Percentiles rank a stretch among this genome's conserved stretches.
Evolutionary conservation across 176 grass and related monocot species (phyloP).

Genomic region (Echinochloa phyllopogon): DNA sequence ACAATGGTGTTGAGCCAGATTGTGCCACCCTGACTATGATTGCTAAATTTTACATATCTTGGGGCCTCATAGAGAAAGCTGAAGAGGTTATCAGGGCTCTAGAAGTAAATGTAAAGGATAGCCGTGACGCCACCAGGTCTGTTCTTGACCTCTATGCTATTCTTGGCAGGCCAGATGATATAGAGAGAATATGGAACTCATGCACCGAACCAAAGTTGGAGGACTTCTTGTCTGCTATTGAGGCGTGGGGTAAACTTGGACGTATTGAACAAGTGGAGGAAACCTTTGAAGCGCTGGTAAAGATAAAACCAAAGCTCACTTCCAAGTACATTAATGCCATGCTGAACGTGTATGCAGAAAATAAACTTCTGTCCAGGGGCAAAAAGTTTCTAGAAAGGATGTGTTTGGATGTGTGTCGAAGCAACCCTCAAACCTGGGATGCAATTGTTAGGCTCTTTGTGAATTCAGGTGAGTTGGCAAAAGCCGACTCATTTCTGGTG

Average conservation of each 20-base stretch:
- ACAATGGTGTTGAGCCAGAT: conserved; percentile 55
- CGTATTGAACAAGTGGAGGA: conserved; percentile 54
- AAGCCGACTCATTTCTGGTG: conserved; percentile 66
- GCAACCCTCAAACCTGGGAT: conserved; percentile 59
- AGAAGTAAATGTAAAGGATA: conserved; percentile 52
- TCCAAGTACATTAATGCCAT: conserved; percentile 66
- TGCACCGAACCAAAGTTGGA: conserved; percentile 59
- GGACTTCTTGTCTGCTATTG: conserved; percentile 67
- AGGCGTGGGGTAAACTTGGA: conserved; percentile 74
- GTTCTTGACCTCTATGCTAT: conserved; percentile 74
- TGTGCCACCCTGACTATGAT: conserved; percentile 42
- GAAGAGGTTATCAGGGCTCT: conserved; percentile 59
- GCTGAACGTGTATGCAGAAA: conserved; percentile 72
- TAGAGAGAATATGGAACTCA: conserved; percentile 68
- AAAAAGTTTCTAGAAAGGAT: conserved; percentile 69
- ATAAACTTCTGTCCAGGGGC: conserved; percentile 66
- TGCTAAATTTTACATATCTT: conserved; percentile 59
- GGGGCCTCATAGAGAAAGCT: conserved; percentile 64
- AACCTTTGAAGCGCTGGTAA: conserved; percentile 61
- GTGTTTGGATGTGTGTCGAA: conserved; percentile 44
- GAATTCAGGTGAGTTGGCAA: conserved; percentile 65
- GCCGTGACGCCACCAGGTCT: conserved; percentile 44
- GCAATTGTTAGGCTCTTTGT: conserved; percentile 71
- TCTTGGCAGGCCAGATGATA: conserved; percentile 60
- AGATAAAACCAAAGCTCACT: conserved; percentile 42